phyloP scores from a whole-genome alignment of 768 basidiomycete genomes.

The Agaricus blazei region DNA sequence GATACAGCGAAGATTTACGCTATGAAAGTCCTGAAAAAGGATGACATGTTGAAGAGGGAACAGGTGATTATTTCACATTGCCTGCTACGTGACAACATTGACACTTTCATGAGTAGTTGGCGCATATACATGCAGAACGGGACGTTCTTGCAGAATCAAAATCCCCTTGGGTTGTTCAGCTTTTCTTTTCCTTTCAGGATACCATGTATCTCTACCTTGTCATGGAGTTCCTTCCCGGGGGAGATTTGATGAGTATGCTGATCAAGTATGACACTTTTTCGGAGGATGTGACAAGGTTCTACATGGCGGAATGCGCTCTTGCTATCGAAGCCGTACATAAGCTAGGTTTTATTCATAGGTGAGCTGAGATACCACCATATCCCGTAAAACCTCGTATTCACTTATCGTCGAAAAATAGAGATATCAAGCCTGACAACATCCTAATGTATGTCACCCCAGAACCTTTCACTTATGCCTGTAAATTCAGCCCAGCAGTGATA shows the following conservation, averaged over 20 bases:
- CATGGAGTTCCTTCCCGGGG: conserved; percentile 84
- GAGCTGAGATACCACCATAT: conserved; percentile 18
- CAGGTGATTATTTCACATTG: conserved; percentile 53
- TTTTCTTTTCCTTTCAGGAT: conserved; percentile 99
- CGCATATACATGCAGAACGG: conserved; percentile 95
- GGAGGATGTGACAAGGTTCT: conserved; percentile 97
- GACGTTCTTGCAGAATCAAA: conserved; percentile 96
- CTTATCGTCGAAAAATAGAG: conserved; percentile 42
- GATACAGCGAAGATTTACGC: conserved; percentile 98
- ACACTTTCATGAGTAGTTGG: conserved; percentile 51
- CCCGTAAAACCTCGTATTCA: not conserved
- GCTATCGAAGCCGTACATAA: conserved; percentile 98
- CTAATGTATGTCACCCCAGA: conserved; percentile 45
- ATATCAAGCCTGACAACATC: conserved; percentile 99
- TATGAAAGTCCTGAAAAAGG: conserved; percentile 98
- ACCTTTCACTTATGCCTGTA: no score
- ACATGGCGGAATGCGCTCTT: conserved; percentile 97
- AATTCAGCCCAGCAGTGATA: conserved; percentile 47
- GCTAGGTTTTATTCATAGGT: conserved; percentile 98
- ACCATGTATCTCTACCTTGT: conserved; percentile 93
- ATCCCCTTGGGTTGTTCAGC: conserved; percentile 94
- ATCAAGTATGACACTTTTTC: conserved; percentile 99
- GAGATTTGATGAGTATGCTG: conserved; percentile 99
- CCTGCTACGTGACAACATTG: not conserved
- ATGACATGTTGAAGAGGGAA: conserved; percentile 99